Evolutionary conservation across 345 rosid species (phyloP).

Genomic region (Eucalyptus sp.): DNA sequence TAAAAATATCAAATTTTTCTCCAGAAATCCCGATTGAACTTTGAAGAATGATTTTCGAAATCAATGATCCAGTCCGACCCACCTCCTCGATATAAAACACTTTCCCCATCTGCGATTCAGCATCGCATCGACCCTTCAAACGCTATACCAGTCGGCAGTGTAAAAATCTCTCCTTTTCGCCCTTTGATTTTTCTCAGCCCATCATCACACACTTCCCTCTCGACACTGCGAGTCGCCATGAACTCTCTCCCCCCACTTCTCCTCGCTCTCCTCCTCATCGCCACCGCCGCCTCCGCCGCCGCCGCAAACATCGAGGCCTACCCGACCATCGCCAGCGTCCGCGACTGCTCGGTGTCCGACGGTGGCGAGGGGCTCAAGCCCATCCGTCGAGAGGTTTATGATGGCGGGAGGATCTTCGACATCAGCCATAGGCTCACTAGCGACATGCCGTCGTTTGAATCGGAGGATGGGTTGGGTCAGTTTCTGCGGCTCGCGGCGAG

Average conservation of each 20-base stretch:
- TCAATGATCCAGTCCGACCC: background rate
- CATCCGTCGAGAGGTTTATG: slow-evolving; percentile 12
- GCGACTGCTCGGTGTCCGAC: background rate
- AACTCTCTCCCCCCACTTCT: background rate
- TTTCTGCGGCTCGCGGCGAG: slow-evolving; percentile 16
- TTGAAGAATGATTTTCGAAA: background rate
- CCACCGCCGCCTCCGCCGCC: background rate
- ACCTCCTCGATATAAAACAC: background rate
- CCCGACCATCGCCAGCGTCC: background rate
- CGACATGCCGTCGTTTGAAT: slow-evolving; percentile 15
- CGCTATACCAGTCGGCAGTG: background rate
- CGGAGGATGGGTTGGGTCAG: slow-evolving; percentile 21
- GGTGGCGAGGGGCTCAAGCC: background rate
- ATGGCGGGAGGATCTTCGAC: slow-evolving; percentile 25
- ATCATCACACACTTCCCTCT: background rate
- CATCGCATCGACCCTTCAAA: background rate
- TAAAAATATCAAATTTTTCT: background rate
- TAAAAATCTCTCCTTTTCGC: background rate
- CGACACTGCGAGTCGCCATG: background rate
- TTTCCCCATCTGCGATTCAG: background rate
- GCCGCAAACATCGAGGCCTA: background rate
- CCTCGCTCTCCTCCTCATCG: background rate
- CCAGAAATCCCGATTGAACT: background rate
- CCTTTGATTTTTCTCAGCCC: background rate
- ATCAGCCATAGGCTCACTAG: slow-evolving; percentile 22